A percentile compares a stretch with the other conserved stretches of the same genome.
Evolutionary conservation across 331 rosid species (phyloP).

Genomic region (Rosa hybrid): DNA sequence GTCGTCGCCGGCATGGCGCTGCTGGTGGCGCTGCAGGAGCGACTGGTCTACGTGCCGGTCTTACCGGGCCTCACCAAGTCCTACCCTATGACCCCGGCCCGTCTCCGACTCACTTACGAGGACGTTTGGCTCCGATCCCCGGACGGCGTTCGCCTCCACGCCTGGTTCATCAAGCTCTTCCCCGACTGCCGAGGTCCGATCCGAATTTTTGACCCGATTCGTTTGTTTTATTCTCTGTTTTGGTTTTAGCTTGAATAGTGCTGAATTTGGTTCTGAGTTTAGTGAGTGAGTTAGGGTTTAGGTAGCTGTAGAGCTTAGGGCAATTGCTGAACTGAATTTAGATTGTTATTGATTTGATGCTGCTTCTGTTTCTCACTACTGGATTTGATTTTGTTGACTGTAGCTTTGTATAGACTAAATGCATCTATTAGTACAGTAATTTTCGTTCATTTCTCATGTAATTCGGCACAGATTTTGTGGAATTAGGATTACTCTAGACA

Average conservation of each 20-base stretch:
- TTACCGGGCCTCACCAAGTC: slow-evolving; percentile 88
- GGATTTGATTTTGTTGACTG: neutral
- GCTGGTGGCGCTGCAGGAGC: slow-evolving; percentile 89
- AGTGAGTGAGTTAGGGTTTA: slow-evolving; percentile 27
- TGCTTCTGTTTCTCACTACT: neutral
- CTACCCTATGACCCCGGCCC: slow-evolving; percentile 74
- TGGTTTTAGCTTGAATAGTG: neutral
- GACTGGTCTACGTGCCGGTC: slow-evolving; percentile 86
- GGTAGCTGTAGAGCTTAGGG: neutral
- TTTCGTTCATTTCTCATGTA: neutral
- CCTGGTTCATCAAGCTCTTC: slow-evolving; percentile 96
- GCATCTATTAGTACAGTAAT: neutral
- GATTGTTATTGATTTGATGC: neutral
- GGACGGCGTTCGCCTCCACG: slow-evolving; percentile 91
- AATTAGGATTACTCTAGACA: neutral
- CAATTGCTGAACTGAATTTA: neutral
- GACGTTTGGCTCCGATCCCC: slow-evolving; percentile 85
- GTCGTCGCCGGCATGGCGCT: slow-evolving; percentile 89
- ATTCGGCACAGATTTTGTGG: neutral
- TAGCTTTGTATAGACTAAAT: neutral
- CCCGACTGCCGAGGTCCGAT: slow-evolving; percentile 76
- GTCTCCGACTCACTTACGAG: slow-evolving; percentile 78
- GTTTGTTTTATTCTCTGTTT: neutral
- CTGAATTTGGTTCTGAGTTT: neutral
- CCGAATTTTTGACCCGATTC: slow-evolving; percentile 1